Evolutionary conservation across 2,329 filamentous ascomycete species (phyloP).

Genomic region (Magnaporthiopsis incrustans): DNA sequence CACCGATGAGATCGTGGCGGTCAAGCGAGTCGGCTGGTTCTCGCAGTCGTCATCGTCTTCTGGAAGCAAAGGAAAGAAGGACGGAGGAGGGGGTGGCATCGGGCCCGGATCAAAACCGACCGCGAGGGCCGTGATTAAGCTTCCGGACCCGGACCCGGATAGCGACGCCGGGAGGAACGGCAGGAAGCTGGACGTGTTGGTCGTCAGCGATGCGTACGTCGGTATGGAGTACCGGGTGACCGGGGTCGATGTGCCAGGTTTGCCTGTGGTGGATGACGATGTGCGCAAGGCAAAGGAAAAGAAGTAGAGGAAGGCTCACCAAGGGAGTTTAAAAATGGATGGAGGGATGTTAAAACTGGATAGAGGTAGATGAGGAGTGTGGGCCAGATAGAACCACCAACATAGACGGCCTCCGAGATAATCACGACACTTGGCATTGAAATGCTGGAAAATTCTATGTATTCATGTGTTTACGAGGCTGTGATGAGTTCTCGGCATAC

Average conservation of each 20-base stretch:
- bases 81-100: constrained; percentile 18
- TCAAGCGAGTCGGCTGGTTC: constrained; percentile 79
- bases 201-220: constrained; percentile 83
- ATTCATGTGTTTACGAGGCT: no score
- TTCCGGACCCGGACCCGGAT: constrained; percentile 39
- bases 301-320: background rate
- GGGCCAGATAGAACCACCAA: no score
- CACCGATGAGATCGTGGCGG: constrained; percentile 69
- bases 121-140: constrained; percentile 49
- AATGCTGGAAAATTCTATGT: no score
- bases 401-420: no score
- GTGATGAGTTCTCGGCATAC: no score
- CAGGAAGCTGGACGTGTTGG: constrained; percentile 59
- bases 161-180: constrained; percentile 15
- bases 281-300: constrained; percentile 32
- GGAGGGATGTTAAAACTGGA: no score
- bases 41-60: constrained; percentile 17
- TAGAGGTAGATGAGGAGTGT: background rate
- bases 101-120: constrained; percentile 38
- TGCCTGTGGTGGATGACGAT: constrained; percentile 40
- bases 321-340: no score
- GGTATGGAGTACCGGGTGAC: constrained; percentile 54
- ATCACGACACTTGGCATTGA: no score
- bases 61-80: constrained; percentile 12
- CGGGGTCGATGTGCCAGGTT: constrained; percentile 43